A percentile compares a stretch with the other conserved stretches of the same genome.
These are phyloP conservation scores for Boletus fagicola DNA, from an alignment of 768 basidiomycete species.

Conservation along the genomic window DNA sequence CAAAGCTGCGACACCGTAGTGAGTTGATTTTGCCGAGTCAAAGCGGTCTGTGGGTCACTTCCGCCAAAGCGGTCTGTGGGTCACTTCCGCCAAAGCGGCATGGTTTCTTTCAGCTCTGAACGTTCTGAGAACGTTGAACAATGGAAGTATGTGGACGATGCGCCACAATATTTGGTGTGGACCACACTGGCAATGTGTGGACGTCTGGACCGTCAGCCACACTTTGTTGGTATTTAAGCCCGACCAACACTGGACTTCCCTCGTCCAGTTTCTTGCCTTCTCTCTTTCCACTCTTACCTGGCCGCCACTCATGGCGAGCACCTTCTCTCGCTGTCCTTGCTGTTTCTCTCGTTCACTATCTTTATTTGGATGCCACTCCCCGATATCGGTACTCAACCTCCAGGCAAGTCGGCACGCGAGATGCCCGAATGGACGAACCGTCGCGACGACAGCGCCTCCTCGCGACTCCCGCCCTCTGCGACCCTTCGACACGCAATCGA, in stretches of 20 bases:
- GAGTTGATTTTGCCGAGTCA: background rate
- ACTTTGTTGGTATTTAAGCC: slow-evolving; percentile 8
- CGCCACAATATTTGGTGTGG: background rate
- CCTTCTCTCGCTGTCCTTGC: background rate
- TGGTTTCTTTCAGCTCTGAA: background rate
- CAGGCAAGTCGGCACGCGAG: background rate
- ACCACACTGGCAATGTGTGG: background rate
- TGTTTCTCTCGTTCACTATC: background rate
- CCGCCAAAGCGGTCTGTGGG: background rate
- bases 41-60: background rate
- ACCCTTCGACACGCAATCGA: background rate
- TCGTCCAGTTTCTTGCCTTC: background rate
- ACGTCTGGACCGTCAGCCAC: slow-evolving; percentile 10
- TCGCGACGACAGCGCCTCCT: background rate
- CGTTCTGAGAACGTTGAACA: no score
- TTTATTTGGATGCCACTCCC: background rate
- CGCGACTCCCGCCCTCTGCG: background rate
- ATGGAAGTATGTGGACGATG: background rate
- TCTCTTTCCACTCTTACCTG: background rate
- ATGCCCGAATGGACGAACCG: background rate
- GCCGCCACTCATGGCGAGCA: background rate
- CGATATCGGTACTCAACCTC: background rate
- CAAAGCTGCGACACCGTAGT: background rate
- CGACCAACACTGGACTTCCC: background rate
- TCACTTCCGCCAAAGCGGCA: background rate